Evolutionary conservation across 352 stramenopile genomes (phyloP), one percentile per base, ranked within the genome.

Genomic region (Globisporangium emineosum): DNA sequence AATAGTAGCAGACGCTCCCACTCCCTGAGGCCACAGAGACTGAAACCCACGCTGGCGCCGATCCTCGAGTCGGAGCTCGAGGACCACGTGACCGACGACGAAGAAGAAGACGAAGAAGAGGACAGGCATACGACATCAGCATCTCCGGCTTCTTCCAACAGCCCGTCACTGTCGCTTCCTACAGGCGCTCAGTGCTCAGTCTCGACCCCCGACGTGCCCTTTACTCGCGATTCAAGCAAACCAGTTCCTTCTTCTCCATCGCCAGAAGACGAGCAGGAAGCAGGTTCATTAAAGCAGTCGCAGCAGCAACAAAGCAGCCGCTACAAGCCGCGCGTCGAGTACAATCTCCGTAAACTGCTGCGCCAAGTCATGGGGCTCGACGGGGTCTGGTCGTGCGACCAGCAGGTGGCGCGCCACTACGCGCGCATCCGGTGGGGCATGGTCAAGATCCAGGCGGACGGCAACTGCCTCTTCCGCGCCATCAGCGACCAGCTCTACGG

Each of bases 401-500:
- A 76, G 50, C 75, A 86, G 60, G 72, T 83, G 32, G 53, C 68
- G 61, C 29, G 60, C 2, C 75, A 86, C 64, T 86, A 78, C 65
- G 49, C 61, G 47, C 62, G 62, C 15, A 67, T 79, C 37, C 42
- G 60, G 7, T 86, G 77, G 77, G 29, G 33, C 17, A 40, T 83
- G 32, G 57, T 71, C 2, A 12, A 37, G 10, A 80, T 74, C 49
- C 42, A 43, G 17, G 70, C 73, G 40, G 77, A 86, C 52, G 77
- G 77, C 65, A 86, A 84, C 50, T 84, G 77, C 69, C 64, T 86
- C 21, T 86, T 86, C 63, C 75, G 77, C 25, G 77, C 75, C 32
- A 75, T 86, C 60, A 86, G 77, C 52, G 77, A 84, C 62, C 77
- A 86, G 60, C 73, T 86, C 56, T 86, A 83, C 66, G 74, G 57